Percentiles rank a stretch among this genome's conserved stretches.
Evolutionary conservation across 345 rosid species (phyloP).

Genomic region (Euphorbia tirucalli): DNA sequence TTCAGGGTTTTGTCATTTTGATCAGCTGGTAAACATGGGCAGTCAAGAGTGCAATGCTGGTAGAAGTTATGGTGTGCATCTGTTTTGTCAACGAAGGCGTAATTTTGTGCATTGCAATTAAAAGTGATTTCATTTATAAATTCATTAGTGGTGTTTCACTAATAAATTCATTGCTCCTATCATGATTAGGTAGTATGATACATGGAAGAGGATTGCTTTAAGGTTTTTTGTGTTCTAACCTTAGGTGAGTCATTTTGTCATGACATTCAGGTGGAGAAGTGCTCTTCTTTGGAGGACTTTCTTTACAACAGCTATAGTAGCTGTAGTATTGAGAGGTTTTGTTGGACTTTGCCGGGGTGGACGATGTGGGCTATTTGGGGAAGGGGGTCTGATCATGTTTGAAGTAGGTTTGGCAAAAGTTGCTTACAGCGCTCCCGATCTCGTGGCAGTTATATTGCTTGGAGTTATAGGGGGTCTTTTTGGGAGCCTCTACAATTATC

Average conservation of each 20-base stretch:
- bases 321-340: conserved; percentile 70
- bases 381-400: conserved; percentile 95
- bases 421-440: conserved; percentile 53
- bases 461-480: conserved; percentile 77
- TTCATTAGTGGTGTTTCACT: not conserved
- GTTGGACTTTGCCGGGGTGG: conserved; percentile 69
- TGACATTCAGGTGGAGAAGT: conserved; percentile 80
- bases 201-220: not conserved
- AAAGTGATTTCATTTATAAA: not conserved
- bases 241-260: conserved; percentile 14
- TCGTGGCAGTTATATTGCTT: conserved; percentile 69
- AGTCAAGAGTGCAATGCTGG: too few relatives aligned
- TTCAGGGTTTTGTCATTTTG: not conserved
- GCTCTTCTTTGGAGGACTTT: conserved; percentile 96
- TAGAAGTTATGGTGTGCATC: too few relatives aligned
- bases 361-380: conserved; percentile 76
- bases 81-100: too few relatives aligned
- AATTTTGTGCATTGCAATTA: too few relatives aligned
- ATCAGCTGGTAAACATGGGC: not conserved
- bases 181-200: not conserved
- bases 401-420: conserved; percentile 62
- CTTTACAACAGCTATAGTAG: conserved; percentile 93
- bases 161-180: too few relatives aligned
- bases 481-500: conserved; percentile 82
- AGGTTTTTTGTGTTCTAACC: too few relatives aligned